A percentile compares a stretch with the other conserved stretches of the same genome.
Evolutionary conservation across 164 flowering plant genomes (phyloP).

Genomic region (Berberis vulgaris): DNA sequence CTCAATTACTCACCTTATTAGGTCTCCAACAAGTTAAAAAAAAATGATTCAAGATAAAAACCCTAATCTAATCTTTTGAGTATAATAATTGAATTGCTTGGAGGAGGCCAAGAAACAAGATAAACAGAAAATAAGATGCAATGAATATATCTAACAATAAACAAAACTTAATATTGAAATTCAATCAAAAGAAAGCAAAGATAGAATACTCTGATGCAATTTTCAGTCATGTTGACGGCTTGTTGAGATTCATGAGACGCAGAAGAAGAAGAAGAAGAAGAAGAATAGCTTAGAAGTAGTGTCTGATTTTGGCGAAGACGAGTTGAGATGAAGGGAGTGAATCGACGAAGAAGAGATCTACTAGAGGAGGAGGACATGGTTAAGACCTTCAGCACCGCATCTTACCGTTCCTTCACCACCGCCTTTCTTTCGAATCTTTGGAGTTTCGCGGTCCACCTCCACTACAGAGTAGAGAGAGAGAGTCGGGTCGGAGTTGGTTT

Average conservation of each 20-base stretch:
- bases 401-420: too few relatives aligned
- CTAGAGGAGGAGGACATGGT: neutral
- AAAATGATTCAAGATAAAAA: too few relatives aligned
- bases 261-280: conserved; percentile 7
- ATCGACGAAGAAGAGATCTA: conserved; percentile 16
- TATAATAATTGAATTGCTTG: too few relatives aligned
- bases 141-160: neutral
- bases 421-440: too few relatives aligned
- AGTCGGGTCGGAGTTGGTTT: too few relatives aligned
- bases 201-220: conserved; percentile 19
- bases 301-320: conserved; percentile 17
- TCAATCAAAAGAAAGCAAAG: neutral
- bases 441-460: too few relatives aligned
- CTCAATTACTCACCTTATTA: too few relatives aligned
- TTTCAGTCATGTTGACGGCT: conserved; percentile 19
- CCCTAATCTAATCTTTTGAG: too few relatives aligned
- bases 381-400: too few relatives aligned
- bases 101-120: too few relatives aligned
- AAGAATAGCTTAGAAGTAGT: neutral
- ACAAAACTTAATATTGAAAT: neutral
- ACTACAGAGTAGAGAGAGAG: too few relatives aligned
- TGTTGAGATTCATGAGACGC: conserved; percentile 1
- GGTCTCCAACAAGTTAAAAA: too few relatives aligned
- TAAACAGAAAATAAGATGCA: neutral
- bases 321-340: conserved; percentile 10